A percentile compares a stretch with the other conserved stretches of the same genome.
Evolutionary conservation across 2,329 filamentous ascomycete genomes (phyloP).

Genomic region (Botrytis aclada): DNA sequence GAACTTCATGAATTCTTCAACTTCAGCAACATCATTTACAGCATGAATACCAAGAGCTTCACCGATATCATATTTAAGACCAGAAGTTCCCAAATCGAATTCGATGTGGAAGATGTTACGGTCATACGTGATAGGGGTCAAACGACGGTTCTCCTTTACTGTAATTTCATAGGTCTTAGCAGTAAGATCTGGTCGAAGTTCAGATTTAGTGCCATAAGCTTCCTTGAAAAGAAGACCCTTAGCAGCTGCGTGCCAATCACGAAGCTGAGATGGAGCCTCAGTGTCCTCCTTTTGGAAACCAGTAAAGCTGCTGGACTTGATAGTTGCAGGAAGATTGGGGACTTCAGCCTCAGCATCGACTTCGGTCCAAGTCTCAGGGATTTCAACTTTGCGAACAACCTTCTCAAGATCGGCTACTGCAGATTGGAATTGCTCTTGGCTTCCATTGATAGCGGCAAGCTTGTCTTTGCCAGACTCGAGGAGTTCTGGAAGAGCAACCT

Average conservation of each 20-base stretch:
- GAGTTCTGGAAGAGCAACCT: constrained; percentile 66
- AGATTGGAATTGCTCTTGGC: constrained; percentile 50
- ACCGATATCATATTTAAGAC: constrained; percentile 93
- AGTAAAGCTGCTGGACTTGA: constrained; percentile 78
- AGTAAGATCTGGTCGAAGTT: constrained; percentile 79
- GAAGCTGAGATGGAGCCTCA: constrained; percentile 64
- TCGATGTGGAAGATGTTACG: constrained; percentile 99
- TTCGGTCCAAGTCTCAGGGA: constrained; percentile 78
- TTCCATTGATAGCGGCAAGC: constrained; percentile 57
- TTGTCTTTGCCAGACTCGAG: constrained; percentile 63
- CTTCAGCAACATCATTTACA: constrained; percentile 79
- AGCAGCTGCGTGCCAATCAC: constrained; percentile 78
- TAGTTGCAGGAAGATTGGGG: constrained; percentile 56
- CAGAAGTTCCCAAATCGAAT: constrained; percentile 89
- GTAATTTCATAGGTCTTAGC: constrained; percentile 84
- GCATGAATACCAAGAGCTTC: constrained; percentile 96
- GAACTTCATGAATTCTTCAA: constrained; percentile 81
- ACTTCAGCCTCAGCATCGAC: constrained; percentile 56
- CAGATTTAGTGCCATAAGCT: constrained; percentile 71
- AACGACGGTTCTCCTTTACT: constrained; percentile 91
- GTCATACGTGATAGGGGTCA: constrained; percentile 86
- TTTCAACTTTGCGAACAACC: constrained; percentile 68
- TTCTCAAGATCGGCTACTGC: constrained; percentile 65
- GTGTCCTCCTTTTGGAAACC: constrained; percentile 72
- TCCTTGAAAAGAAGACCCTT: constrained; percentile 93